Percentiles rank a stretch among this genome's conserved stretches.
These are phyloP conservation scores for Exutisphaerella laricina DNA, from an alignment of 2,329 filamentous ascomycete species.

Conservation along the genomic window DNA sequence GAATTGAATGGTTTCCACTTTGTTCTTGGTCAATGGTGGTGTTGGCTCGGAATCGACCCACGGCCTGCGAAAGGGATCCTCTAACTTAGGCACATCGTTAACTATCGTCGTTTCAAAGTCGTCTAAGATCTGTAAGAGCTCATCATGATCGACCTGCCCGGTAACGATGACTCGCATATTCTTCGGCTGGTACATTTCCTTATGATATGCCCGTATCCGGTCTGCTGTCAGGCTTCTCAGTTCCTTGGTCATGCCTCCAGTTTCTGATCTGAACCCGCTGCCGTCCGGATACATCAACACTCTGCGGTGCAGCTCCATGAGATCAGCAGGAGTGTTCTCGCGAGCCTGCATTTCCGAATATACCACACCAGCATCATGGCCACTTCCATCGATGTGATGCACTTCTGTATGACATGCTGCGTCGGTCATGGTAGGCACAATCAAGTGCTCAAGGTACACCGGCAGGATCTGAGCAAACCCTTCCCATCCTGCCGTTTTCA, in stretches of 20 bases:
- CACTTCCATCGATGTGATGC: constrained; percentile 87
- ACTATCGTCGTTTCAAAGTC: constrained; percentile 83
- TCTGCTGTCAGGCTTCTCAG: constrained; percentile 80
- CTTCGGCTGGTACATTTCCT: constrained; percentile 95
- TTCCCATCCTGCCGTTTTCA: constrained; percentile 94
- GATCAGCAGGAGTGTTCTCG: constrained; percentile 74
- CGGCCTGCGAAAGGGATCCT: constrained; percentile 73
- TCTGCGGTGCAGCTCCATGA: constrained; percentile 80
- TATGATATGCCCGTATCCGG: constrained; percentile 89
- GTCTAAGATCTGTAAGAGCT: constrained; percentile 76
- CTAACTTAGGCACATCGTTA: constrained; percentile 69
- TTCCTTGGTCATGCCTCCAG: constrained; percentile 93
- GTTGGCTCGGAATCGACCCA: constrained; percentile 87
- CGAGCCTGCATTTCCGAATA: constrained; percentile 99
- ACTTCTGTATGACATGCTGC: constrained; percentile 93
- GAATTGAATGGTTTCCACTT: constrained; percentile 77
- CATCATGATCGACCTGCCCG: constrained; percentile 79
- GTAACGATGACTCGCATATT: constrained; percentile 88
- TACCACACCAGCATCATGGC: constrained; percentile 80
- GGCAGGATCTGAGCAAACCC: constrained; percentile 92
- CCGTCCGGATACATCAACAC: constrained; percentile 80
- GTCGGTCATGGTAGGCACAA: constrained; percentile 87
- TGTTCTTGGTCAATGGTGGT: constrained; percentile 63
- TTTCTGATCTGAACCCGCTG: constrained; percentile 92
- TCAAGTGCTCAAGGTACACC: constrained; percentile 89